Base-by-base conservation (phyloP, 345 rosid genomes). In the Ricinus communis region DNA sequence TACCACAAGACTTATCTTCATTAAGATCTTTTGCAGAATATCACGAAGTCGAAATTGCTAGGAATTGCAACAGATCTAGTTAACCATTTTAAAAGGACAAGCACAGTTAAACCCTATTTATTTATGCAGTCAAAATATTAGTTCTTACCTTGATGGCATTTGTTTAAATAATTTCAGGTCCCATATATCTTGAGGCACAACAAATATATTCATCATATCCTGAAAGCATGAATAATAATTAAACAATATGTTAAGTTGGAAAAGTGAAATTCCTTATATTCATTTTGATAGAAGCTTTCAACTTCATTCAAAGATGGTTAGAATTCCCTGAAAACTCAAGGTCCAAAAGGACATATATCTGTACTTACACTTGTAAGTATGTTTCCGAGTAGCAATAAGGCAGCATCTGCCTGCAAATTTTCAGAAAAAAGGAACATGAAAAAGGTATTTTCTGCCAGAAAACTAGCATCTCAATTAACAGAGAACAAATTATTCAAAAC, bases 181-280 rank as follows among this genome's bases (percentile, higher is more conserved):
- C 98, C 97, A 93, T 22, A 87, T 78, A 81, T 93, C 98, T 78
- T 86, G 93, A 70, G 94, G 91, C 75, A 93, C 86, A 62, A 79
- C 53, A 78, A 74, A 88, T 51, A 77, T 57, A 69, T 71, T 85
- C 52, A 78, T 65, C 62, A 76, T 65, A 76, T 87, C 88, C 98
- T 93, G 82, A 76, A 72, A 64, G 47, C 68, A 77, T 54, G 75
- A 77, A 74, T 52, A 12, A 40, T 49, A 40, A 49, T 52, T 46
- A 40, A 74, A 65, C n/a, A 28, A 50, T 33, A 73, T 25, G 40
- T 15, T 13, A 33, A 28, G 28, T n/a, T n/a, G n/a, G n/a, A n/a
- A n/a, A n/a, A n/a, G n/a, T n/a, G 12, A 38, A 12, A 53, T 11
- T 22, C 5, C 4, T 10, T 8, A 28, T 49, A 47, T 66, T 55